phyloP scores from a whole-genome alignment of 495 filamentous ascomycete species.

The Xylaria flabelliformis region DNA sequence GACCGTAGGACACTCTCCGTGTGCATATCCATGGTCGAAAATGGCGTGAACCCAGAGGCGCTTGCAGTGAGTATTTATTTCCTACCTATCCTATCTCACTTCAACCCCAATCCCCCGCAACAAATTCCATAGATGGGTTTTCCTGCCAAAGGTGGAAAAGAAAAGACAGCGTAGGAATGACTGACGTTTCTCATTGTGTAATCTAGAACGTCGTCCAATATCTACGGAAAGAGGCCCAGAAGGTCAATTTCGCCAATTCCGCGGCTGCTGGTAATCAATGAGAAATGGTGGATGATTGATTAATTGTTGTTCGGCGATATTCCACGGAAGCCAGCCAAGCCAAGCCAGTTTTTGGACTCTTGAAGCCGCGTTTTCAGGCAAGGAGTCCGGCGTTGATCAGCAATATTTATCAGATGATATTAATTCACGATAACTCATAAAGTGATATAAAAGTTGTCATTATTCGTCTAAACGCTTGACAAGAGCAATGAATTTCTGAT shows the following conservation, averaged over 20 bases:
- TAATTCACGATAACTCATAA: neutral
- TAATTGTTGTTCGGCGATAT: neutral
- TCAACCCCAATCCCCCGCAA: neutral
- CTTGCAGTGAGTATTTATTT: conserved; percentile 72
- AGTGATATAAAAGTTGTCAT: neutral
- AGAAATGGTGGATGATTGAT: neutral
- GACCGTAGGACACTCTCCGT: conserved; percentile 89
- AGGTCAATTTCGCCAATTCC: conserved; percentile 44
- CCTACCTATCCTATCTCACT: neutral
- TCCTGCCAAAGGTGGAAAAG: neutral
- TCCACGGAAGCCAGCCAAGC: neutral
- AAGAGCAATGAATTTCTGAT: neutral
- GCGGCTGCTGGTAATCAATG: conserved; percentile 29
- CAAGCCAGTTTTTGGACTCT: neutral
- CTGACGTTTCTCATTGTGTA: conserved; percentile 13
- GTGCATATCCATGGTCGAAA: conserved; percentile 94
- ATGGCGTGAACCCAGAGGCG: conserved; percentile 95
- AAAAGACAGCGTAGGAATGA: neutral
- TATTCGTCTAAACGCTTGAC: neutral
- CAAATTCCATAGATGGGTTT: neutral
- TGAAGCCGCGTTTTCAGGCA: conserved; percentile 7
- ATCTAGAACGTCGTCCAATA: conserved; percentile 74
- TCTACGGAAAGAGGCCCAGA: conserved; percentile 67
- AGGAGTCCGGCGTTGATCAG: conserved; percentile 12
- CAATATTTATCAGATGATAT: no score